These are phyloP conservation scores for Arabidopsis suecica DNA, from an alignment of 345 rosid species.

Conservation along the genomic window DNA sequence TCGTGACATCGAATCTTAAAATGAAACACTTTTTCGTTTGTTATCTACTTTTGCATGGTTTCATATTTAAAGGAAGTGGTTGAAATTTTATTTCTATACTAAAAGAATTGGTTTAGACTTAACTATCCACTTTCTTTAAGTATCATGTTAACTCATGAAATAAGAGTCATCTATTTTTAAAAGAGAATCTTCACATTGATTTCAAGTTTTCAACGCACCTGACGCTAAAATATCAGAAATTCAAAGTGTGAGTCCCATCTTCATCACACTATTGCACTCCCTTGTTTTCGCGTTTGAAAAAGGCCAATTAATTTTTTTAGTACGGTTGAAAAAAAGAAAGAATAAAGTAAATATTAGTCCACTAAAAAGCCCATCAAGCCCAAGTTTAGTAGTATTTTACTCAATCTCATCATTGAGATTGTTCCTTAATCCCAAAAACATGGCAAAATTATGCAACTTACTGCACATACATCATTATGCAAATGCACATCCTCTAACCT, in stretches of 20 bases:
- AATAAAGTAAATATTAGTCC: not conserved
- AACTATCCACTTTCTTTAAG: not conserved
- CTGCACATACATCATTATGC: too few relatives aligned
- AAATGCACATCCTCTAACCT: too few relatives aligned
- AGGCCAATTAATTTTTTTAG: not conserved
- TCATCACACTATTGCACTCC: not conserved
- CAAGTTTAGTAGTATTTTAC: not conserved
- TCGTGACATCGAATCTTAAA: not conserved
- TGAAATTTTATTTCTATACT: not conserved
- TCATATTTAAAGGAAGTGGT: not conserved
- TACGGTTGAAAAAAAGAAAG: too few relatives aligned
- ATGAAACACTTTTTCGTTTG: not conserved
- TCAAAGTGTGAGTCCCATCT: not conserved
- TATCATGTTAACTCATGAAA: not conserved
- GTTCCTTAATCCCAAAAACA: not conserved
- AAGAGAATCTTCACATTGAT: not conserved
- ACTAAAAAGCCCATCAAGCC: slow-evolving; percentile 7
- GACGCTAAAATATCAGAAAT: not conserved
- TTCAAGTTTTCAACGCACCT: not conserved
- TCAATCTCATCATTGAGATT: not conserved
- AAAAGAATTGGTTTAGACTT: not conserved
- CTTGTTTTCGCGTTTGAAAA: not conserved
- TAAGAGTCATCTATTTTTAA: not conserved
- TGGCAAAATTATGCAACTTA: too few relatives aligned
- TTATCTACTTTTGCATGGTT: not conserved